Conservation (phyloP, 2,329 filamentous ascomycete species). For the Calonectria fujianensis region DNA sequence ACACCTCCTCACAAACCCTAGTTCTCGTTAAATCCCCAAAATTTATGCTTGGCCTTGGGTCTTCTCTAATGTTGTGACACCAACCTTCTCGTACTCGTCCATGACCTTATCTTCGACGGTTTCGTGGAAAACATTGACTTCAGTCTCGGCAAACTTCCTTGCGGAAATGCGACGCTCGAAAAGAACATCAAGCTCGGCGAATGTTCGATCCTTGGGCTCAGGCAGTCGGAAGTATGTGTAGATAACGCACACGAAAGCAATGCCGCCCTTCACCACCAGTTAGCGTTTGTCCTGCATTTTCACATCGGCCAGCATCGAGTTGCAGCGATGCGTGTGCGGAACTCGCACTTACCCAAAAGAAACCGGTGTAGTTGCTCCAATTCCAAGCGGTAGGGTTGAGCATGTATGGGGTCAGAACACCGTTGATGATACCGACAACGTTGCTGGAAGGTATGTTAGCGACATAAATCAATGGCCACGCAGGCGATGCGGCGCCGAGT, state of each 20-base stretch:
- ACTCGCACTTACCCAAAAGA: slow-evolving; percentile 80
- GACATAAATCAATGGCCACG: neutral
- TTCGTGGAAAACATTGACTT: slow-evolving; percentile 75
- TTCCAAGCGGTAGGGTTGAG: slow-evolving; percentile 91
- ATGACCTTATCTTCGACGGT: slow-evolving; percentile 69
- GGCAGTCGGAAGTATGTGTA: slow-evolving; percentile 79
- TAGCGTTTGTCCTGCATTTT: slow-evolving; percentile 21
- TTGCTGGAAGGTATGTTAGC: slow-evolving; percentile 70
- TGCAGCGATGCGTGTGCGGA: neutral
- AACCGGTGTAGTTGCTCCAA: slow-evolving; percentile 90
- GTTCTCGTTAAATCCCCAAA: slow-evolving; percentile 33
- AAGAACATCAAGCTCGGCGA: slow-evolving; percentile 89
- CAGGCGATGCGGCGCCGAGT: neutral
- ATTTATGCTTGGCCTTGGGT: slow-evolving; percentile 44
- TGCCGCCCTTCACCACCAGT: slow-evolving; percentile 71
- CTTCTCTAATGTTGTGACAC: slow-evolving; percentile 48
- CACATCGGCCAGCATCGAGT: slow-evolving; percentile 1
- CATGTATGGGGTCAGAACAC: slow-evolving; percentile 93
- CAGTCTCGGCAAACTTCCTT: slow-evolving; percentile 80
- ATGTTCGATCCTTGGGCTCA: slow-evolving; percentile 86
- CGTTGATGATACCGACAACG: slow-evolving; percentile 86
- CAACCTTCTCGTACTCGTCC: slow-evolving; percentile 67
- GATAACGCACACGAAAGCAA: slow-evolving; percentile 86
- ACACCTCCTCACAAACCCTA: slow-evolving; percentile 29
- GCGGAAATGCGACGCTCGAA: slow-evolving; percentile 85